These are phyloP conservation scores for Alternaria metachromatica DNA, from an alignment of 2,329 filamentous ascomycete genomes.

Conservation along the genomic window DNA sequence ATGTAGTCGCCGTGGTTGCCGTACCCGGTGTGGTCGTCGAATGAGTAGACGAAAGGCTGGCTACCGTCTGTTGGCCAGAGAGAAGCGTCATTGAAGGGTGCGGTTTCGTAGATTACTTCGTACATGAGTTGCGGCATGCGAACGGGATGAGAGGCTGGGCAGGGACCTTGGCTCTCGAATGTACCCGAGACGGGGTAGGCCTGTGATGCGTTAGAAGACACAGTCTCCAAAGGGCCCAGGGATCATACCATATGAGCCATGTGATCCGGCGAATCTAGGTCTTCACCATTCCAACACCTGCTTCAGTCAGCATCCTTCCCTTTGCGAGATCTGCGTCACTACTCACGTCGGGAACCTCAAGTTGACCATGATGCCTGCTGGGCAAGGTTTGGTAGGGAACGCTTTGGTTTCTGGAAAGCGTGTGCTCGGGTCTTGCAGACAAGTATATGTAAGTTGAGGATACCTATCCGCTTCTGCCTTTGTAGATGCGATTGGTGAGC, in stretches of 20 bases:
- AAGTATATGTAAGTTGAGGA: constrained; percentile 56
- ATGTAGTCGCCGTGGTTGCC: constrained; percentile 62
- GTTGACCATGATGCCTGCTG: constrained; percentile 54
- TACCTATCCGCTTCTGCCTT: constrained; percentile 47
- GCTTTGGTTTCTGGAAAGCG: constrained; percentile 50
- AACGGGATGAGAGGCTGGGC: constrained; percentile 56
- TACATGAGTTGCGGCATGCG: constrained; percentile 34
- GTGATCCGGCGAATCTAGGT: constrained; percentile 34
- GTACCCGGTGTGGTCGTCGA: constrained; percentile 53
- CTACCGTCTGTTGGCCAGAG: constrained; percentile 36
- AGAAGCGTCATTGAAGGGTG: constrained; percentile 35
- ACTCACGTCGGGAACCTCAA: constrained; percentile 48
- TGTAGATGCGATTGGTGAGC: constrained; percentile 22
- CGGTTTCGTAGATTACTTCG: constrained; percentile 46
- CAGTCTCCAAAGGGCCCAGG: neutral
- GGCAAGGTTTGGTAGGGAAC: constrained; percentile 51
- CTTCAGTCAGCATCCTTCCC: constrained; percentile 30
- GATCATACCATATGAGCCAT: constrained; percentile 29
- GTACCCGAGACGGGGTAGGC: constrained; percentile 28
- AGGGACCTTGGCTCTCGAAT: constrained; percentile 55
- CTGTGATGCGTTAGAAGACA: neutral
- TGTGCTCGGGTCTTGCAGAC: constrained; percentile 50
- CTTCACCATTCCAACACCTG: constrained; percentile 51
- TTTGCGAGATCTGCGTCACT: neutral
- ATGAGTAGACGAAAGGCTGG: constrained; percentile 41